A percentile compares a stretch with the other conserved stretches of the same genome.
Evolutionary conservation across 495 filamentous ascomycete genomes (phyloP).

Genomic region (Tricharina praecox): DNA sequence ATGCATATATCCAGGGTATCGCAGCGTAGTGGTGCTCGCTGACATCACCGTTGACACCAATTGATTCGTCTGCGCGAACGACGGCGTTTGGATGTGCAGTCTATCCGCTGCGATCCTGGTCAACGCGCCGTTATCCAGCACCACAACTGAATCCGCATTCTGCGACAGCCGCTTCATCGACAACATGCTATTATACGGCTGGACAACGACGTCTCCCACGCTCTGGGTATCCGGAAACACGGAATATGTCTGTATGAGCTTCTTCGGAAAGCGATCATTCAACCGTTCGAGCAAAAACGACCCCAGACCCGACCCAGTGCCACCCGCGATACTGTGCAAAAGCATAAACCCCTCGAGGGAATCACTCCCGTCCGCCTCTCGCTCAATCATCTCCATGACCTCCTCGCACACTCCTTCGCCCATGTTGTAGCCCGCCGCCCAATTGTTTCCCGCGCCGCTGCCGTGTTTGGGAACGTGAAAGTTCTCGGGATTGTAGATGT

Average conservation of each 20-base stretch:
- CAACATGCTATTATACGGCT: constrained; percentile 92
- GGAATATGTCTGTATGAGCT: constrained; percentile 96
- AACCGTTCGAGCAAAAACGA: constrained; percentile 90
- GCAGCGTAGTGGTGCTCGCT: constrained; percentile 83
- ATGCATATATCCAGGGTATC: constrained; percentile 98
- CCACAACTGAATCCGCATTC: constrained; percentile 96
- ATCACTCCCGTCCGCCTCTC: constrained; percentile 94
- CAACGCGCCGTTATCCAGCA: constrained; percentile 87
- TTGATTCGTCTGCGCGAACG: constrained; percentile 94
- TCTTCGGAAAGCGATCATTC: constrained; percentile 96
- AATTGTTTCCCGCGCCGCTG: constrained; percentile 89
- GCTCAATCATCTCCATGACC: constrained; percentile 98
- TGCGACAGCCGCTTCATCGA: constrained; percentile 80
- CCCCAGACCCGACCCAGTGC: constrained; percentile 84
- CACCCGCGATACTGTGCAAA: constrained; percentile 91
- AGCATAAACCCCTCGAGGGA: constrained; percentile 97
- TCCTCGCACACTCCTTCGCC: constrained; percentile 88
- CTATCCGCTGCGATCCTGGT: constrained; percentile 87
- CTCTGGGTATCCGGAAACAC: constrained; percentile 87
- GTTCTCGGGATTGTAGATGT: constrained; percentile 99
- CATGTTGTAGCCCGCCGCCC: constrained; percentile 87
- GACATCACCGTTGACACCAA: constrained; percentile 97
- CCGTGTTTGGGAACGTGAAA: constrained; percentile 89
- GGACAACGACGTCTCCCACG: constrained; percentile 77
- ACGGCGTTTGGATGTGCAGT: constrained; percentile 82